Percentiles rank a stretch among this genome's conserved stretches.
Conservation (phyloP, 2,329 filamentous ascomycete genomes). For the Diaporthe vexans region DNA sequence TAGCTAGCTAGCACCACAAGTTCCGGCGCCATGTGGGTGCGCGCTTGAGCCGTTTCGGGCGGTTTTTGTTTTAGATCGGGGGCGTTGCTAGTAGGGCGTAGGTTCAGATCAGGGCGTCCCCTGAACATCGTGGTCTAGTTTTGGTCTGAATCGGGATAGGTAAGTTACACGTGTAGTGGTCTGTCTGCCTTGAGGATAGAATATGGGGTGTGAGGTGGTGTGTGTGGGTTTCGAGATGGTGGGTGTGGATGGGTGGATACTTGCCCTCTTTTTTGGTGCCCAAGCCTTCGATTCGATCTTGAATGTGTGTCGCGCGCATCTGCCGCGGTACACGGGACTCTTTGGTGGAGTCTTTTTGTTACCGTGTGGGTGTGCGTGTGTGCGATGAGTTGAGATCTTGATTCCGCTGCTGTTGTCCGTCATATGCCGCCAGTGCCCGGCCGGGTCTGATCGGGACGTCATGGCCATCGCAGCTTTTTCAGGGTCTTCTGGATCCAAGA, state of each 20-base stretch:
- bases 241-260: not conserved
- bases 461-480: not conserved
- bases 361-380: not conserved
- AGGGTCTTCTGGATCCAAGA: not conserved
- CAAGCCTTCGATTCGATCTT: not conserved
- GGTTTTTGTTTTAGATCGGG: slow-evolving; percentile 4
- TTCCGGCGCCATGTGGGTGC: not conserved
- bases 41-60: slow-evolving; percentile 16
- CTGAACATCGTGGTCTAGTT: no score
- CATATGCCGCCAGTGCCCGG: no score
- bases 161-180: not conserved
- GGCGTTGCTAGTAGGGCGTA: not conserved
- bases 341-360: not conserved
- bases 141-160: not conserved
- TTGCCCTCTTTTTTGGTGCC: not conserved
- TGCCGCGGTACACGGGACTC: slow-evolving; percentile 10
- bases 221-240: not conserved
- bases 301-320: not conserved
- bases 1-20: not conserved
- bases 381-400: not conserved
- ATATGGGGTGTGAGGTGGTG: not conserved
- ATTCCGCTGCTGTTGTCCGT: no score
- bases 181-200: not conserved
- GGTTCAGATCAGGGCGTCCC: no score
- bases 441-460: not conserved